Percentiles rank a stretch among this genome's conserved stretches.
Conservation (phyloP, 257 asterid genomes). For the Mitragyna speciosa region DNA sequence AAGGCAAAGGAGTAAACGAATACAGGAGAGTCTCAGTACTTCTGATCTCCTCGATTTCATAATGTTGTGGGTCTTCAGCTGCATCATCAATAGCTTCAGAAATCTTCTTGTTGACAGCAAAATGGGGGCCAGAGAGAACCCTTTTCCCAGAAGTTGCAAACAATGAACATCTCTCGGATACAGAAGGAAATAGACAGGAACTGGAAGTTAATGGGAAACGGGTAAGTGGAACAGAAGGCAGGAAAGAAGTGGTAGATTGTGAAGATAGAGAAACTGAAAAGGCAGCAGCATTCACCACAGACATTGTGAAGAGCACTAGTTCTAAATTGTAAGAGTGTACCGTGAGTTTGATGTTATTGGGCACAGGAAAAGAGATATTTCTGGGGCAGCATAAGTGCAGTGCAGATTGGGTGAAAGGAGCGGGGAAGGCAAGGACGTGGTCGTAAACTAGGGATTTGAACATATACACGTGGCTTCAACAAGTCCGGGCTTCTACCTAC, state of each 20-base stretch:
- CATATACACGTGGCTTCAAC: conserved; percentile 41
- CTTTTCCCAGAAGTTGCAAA: conserved; percentile 10
- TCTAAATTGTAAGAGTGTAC: not conserved
- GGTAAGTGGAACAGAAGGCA: conserved; percentile 25
- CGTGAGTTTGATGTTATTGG: too few relatives aligned
- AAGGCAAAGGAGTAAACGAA: conserved; percentile 57
- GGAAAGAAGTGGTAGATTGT: conserved; percentile 27
- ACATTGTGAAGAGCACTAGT: conserved; percentile 32
- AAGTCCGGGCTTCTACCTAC: not conserved
- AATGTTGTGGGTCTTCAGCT: conserved; percentile 4
- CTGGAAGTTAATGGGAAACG: conserved; percentile 8
- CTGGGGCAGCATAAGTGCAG: not conserved
- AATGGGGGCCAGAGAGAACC: conserved; percentile 18
- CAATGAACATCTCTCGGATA: conserved; percentile 9
- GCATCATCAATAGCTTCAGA: conserved; percentile 26
- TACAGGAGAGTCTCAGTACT: conserved; percentile 43
- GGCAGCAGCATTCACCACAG: conserved; percentile 57
- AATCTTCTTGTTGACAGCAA: conserved; percentile 25
- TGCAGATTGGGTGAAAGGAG: not conserved
- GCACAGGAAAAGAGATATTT: too few relatives aligned
- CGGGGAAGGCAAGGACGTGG: too few relatives aligned
- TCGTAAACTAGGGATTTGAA: not conserved
- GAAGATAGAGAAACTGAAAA: conserved; percentile 39
- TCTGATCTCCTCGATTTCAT: conserved; percentile 20
- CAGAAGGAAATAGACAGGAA: conserved; percentile 11